phyloP scores from a whole-genome alignment of 2,329 filamentous ascomycete species.

The Epichloe uncinata region DNA sequence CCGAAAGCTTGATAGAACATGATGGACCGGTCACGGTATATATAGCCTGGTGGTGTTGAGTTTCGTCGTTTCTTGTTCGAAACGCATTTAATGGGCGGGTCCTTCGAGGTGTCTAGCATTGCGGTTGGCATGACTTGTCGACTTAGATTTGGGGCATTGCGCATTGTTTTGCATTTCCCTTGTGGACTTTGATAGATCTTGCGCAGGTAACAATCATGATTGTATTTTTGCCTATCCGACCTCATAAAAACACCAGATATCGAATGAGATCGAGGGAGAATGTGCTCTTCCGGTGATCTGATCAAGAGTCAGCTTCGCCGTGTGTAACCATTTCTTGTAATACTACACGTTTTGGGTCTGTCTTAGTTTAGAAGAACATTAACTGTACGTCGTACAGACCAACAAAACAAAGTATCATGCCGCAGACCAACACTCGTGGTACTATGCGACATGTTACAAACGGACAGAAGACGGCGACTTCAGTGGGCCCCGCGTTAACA shows the following conservation, averaged over 20 bases:
- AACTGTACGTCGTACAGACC: neutral
- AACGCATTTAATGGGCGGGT: conserved; percentile 13
- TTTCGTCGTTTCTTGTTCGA: conserved; percentile 12
- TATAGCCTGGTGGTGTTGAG: conserved; percentile 11
- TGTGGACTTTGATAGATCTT: conserved; percentile 17
- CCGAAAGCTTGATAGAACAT: conserved; percentile 64
- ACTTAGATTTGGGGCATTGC: conserved; percentile 13
- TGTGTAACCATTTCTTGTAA: neutral
- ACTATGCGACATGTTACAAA: too few species aligned
- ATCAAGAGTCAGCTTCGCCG: neutral
- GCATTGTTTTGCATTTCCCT: conserved; percentile 15
- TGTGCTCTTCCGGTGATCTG: too few species aligned
- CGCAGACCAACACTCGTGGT: neutral
- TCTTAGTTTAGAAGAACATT: neutral
- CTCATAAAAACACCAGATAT: too few species aligned
- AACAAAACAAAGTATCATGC: neutral
- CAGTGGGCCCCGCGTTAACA: neutral
- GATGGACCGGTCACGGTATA: conserved; percentile 16
- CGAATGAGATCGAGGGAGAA: too few species aligned
- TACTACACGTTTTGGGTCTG: neutral
- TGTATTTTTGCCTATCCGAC: conserved; percentile 7
- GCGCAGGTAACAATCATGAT: conserved; percentile 19
- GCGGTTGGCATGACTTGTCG: conserved; percentile 14
- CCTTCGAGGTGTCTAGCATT: conserved; percentile 18
- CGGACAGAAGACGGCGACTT: too few species aligned